Conservation (phyloP, 805 yeast species). For the Zygoascus tannicola region DNA sequence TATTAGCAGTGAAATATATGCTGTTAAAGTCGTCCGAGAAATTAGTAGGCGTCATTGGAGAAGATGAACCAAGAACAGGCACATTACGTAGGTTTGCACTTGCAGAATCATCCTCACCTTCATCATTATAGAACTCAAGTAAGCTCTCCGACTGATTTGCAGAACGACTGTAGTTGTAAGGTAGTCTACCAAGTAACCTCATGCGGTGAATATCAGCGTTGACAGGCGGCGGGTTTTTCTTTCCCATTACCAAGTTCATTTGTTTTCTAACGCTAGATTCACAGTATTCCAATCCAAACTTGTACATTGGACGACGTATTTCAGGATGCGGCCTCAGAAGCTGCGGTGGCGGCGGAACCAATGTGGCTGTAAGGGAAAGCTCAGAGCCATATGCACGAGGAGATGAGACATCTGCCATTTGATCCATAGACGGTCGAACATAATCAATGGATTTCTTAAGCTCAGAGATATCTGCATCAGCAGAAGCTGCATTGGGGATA, state of each 20-base stretch:
- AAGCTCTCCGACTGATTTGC: slow-evolving; percentile 4
- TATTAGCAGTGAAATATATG: not conserved
- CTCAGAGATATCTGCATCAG: not conserved
- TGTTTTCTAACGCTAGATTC: slow-evolving; percentile 13
- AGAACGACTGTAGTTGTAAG: slow-evolving; percentile 10
- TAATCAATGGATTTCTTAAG: not conserved
- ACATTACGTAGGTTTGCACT: too few species aligned
- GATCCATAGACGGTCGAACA: not conserved
- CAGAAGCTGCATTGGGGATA: not conserved
- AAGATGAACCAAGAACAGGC: not conserved
- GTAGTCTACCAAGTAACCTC: slow-evolving; percentile 12
- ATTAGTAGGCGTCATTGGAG: not conserved
- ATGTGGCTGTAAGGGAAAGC: slow-evolving; percentile 13
- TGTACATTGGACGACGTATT: slow-evolving; percentile 21
- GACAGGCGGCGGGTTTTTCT: not conserved
- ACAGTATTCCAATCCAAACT: slow-evolving; percentile 21
- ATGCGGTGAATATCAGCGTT: not conserved
- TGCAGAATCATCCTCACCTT: not conserved
- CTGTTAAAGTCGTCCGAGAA: not conserved
- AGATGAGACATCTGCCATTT: not conserved
- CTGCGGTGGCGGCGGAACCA: slow-evolving; percentile 25
- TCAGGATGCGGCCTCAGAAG: slow-evolving; percentile 24
- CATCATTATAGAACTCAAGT: slow-evolving; percentile 3
- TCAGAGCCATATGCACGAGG: not conserved
- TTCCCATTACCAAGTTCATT: slow-evolving; percentile 8